A percentile compares a stretch with the other conserved stretches of the same genome.
phyloP scores from a whole-genome alignment of 2,329 filamentous ascomycete species.

The Thielaviopsis musarum region DNA sequence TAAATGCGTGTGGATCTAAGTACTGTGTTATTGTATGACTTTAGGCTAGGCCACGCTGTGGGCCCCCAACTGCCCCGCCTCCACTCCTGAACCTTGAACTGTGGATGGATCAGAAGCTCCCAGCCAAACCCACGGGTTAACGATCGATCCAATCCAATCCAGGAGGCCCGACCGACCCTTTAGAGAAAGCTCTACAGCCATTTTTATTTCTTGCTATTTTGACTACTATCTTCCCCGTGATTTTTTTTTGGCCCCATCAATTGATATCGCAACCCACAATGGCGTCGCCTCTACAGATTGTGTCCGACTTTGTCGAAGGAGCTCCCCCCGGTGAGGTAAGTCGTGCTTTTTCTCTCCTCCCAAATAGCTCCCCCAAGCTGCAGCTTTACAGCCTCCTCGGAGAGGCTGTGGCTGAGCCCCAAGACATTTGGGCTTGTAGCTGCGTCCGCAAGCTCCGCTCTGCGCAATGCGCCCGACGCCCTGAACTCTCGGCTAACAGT shows the following conservation, averaged over 20 bases:
- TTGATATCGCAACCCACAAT: background rate
- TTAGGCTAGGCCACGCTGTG: background rate
- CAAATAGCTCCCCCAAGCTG: background rate
- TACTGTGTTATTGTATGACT: background rate
- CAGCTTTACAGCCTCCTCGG: slow-evolving; percentile 1
- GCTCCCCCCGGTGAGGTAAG: slow-evolving; percentile 11
- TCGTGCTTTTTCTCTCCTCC: background rate
- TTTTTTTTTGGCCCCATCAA: background rate
- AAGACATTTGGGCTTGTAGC: background rate
- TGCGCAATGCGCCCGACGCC: background rate
- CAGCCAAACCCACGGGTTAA: background rate
- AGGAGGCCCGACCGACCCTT: background rate
- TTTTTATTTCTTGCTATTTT: background rate
- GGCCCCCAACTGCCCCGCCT: slow-evolving; percentile 6
- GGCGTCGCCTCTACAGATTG: slow-evolving; percentile 8
- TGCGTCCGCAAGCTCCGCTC: background rate
- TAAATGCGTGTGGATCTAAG: background rate
- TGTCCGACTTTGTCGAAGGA: slow-evolving; percentile 10
- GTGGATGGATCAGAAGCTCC: background rate
- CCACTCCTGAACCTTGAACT: background rate
- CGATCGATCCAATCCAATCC: background rate
- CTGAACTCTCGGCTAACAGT: slow-evolving; percentile 4
- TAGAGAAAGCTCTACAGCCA: background rate
- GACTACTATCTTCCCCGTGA: background rate
- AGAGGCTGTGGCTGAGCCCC: slow-evolving; percentile 1